Conservation (phyloP, 805 yeast genomes). For the Myxozyma kluyveri region DNA sequence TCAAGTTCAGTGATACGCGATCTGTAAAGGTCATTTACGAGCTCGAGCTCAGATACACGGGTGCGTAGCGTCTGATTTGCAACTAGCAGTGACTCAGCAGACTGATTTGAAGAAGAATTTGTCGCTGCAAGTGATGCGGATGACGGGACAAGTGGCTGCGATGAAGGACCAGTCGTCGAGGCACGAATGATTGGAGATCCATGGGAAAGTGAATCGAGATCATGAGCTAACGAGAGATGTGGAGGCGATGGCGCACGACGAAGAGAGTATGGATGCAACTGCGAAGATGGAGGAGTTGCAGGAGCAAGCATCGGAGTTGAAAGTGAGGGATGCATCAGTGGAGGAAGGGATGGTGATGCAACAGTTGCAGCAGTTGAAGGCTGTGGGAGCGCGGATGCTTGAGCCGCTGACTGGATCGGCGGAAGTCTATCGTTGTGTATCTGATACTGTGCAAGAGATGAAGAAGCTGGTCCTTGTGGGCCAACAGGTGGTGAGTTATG, state of each 20-base stretch:
- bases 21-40: conserved; percentile 84
- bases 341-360: not conserved
- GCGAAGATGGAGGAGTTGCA: conserved; percentile 22
- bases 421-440: conserved; percentile 1
- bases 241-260: conserved; percentile 8
- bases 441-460: not conserved
- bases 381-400: not conserved
- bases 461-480: not conserved
- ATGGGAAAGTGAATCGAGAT: conserved; percentile 1
- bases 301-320: conserved; percentile 16
- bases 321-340: not conserved
- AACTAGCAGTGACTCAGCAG: conserved; percentile 22
- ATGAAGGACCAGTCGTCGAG: conserved; percentile 3
- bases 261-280: conserved; percentile 4
- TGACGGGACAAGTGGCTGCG: conserved; percentile 2
- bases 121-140: conserved; percentile 2
- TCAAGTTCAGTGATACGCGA: conserved; percentile 82
- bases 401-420: conserved; percentile 1
- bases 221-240: conserved; percentile 10
- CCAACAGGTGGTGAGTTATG: conserved; percentile 18
- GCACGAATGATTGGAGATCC: not conserved
- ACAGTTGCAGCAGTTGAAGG: conserved; percentile 1
- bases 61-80: conserved; percentile 56
- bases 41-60: conserved; percentile 80
- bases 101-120: conserved; percentile 9